Evolutionary conservation across 1,139 yeast species (phyloP), one percentile per base, ranked within the genome.

Genomic region (Insectozyma bohioensis): DNA sequence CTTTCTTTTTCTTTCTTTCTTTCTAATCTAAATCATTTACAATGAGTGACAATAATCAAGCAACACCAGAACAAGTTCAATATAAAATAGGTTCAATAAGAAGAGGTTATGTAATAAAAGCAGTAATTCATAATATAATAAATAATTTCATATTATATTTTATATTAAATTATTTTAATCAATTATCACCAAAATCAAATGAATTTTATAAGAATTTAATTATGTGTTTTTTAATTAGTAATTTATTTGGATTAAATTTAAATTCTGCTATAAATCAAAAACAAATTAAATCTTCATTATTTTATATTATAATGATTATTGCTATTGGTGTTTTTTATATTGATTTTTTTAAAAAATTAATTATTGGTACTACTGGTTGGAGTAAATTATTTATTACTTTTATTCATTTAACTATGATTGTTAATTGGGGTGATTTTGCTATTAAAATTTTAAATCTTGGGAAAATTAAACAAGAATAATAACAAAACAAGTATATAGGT

Each of bases 391-490:
- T 28, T 16, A 12, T 28, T 8, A 15, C n/a, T 11, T 28, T 28
- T 21, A 16, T 16, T 5, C 30, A 28, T 16, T n/a, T 28, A 7
- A 28, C 30, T 3, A 28, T 28, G 12, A 10, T 20, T 19, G 30
- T 28, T 4, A 28, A 28, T 28, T 28, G 20, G 19, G 30, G 25
- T n/a, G 15, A 20, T 20, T 20, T 28, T n/a, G n/a, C n/a, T n/a
- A n/a, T n/a, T n/a, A n/a, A n/a, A 14, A 28, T 24, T 28, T 11
- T 28, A 11, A 20, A 14, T 10, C 21, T 28, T 6, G 20, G 20
- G 11, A 17, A 12, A 5, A 4, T 24, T 14, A 24, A n/a, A 13
- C 12, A 5, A 5, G 9, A 5, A 24, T 17, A 24, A n/a, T 13
- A 7, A 12, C 16, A 24, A 24, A 24, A 15, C 26, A 24, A 24